These are phyloP conservation scores for Gossypium sturtianum DNA, from an alignment of 345 rosid species.

Conservation along the genomic window DNA sequence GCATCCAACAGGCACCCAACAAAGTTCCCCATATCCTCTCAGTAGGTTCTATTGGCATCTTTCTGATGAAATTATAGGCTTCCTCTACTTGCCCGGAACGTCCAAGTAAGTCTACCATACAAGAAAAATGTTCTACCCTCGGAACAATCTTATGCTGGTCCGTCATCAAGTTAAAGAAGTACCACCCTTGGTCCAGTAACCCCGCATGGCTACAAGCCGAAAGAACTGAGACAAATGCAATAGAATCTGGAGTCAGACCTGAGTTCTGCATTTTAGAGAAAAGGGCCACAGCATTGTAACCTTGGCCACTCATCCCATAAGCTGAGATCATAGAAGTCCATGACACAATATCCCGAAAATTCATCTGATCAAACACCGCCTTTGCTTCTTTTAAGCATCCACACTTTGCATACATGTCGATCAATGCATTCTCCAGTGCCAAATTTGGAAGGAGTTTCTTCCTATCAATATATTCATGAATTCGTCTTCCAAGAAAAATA, in stretches of 20 bases:
- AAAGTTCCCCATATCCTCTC: constrained; percentile 78
- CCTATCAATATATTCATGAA: constrained; percentile 38
- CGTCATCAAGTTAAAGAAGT: constrained; percentile 47
- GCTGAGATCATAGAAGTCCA: constrained; percentile 84
- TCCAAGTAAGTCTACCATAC: constrained; percentile 75
- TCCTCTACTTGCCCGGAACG: constrained; percentile 59
- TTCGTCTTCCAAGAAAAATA: constrained; percentile 43
- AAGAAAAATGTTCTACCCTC: constrained; percentile 61
- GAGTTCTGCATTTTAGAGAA: constrained; percentile 51
- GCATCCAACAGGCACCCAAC: constrained; percentile 56
- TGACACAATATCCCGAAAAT: constrained; percentile 52
- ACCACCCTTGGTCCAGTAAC: constrained; percentile 48
- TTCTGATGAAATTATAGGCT: constrained; percentile 43
- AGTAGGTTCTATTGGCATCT: constrained; percentile 56
- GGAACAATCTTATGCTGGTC: constrained; percentile 42
- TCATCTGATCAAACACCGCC: constrained; percentile 56
- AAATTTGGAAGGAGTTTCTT: constrained; percentile 56
- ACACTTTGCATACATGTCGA: constrained; percentile 70
- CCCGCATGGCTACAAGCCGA: constrained; percentile 81
- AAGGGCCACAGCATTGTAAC: constrained; percentile 48
- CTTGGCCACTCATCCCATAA: constrained; percentile 60
- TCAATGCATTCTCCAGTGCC: constrained; percentile 63
- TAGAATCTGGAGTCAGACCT: constrained; percentile 59
- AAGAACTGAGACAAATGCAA: constrained; percentile 63
- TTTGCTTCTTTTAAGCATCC: constrained; percentile 54